Conservation (phyloP, 352 stramenopile species). For the Aphanomyces stellatus region DNA sequence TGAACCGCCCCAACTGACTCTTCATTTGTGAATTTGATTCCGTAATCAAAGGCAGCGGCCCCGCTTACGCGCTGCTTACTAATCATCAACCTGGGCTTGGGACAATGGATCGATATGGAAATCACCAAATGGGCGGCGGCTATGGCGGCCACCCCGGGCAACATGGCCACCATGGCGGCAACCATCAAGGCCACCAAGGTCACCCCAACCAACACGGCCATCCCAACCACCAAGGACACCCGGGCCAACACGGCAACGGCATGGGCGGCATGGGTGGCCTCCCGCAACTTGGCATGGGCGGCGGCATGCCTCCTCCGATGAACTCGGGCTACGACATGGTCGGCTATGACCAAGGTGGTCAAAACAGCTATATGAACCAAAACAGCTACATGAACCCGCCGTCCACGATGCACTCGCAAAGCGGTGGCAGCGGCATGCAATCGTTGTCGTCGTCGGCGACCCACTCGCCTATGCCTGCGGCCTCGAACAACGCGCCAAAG, state of each 20-base stretch:
- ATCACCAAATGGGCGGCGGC: not conserved
- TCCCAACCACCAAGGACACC: not conserved
- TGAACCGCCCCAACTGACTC: too few relatives aligned
- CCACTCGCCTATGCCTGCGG: not conserved
- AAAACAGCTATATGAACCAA: conserved; percentile 9
- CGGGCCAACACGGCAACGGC: not conserved
- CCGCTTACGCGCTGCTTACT: conserved; percentile 10
- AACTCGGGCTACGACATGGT: not conserved
- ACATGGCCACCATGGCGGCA: not conserved
- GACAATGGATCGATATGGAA: conserved; percentile 14
- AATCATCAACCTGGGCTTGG: conserved; percentile 11
- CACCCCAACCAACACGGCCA: not conserved
- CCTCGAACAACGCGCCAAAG: not conserved
- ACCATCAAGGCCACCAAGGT: not conserved
- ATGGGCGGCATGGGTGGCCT: not conserved
- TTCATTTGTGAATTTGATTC: conserved; percentile 15
- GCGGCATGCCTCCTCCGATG: conserved; percentile 15
- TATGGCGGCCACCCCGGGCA: not conserved
- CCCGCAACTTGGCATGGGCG: conserved; percentile 6
- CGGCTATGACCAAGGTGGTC: conserved; percentile 3
- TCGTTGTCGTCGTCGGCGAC: conserved; percentile 5
- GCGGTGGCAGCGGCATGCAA: not conserved
- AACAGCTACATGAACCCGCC: not conserved
- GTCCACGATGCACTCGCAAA: conserved; percentile 1
- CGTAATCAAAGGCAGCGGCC: conserved; percentile 12